Base-by-base conservation (phyloP, 352 stramenopile species). In the Phytophthora meadii region DNA sequence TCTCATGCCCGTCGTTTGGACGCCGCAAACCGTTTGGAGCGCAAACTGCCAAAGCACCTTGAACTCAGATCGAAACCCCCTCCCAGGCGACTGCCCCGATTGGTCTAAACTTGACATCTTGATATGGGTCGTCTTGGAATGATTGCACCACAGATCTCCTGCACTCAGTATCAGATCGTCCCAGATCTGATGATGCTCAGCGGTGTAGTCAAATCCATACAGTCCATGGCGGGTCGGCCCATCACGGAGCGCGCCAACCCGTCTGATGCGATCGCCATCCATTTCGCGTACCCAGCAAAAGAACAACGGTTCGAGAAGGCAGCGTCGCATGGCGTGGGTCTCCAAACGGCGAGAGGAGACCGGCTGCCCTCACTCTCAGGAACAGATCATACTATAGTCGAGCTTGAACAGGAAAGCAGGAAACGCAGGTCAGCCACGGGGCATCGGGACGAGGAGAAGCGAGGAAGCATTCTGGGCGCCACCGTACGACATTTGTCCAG, bases 1-100 rank as follows among this genome's bases (percentile, higher is more conserved):
- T 63, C 64, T 37, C 61, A 58, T 68, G 52, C 19, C 52, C 50
- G 52, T 53, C 60, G 44, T 50, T 67, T 65, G 24, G 44, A 5
- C 36, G 54, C 40, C 41, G 54, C 54, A 53, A 24, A 54, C 47
- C 53, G 61, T 61, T 69, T 41, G 27, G 45, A 44, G 24, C 57
- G 4, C 44, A 75, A 69, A 66, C 61, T 70, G 54, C 49, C 66
- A 46, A 14, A 41, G 41, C 40, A 56, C 42, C 36, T 66, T 66
- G 55, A 75, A 55, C 49, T 70, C 58, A 70, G 57, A 72, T 64
- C 61, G 54, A 61, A 74, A 70, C 49, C 55, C 53, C 63, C 52
- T 56, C 59, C 42, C 48, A 54, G 11, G 24, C 30, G 27, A 53
- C 12, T 30, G 28, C 15, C 4, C 42, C 5, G 45, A 63, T 63